A percentile compares a stretch with the other conserved stretches of the same genome.
Evolutionary conservation across 202 grass and related monocot genomes (phyloP).

Genomic region (Sporobolus alterniflorus): DNA sequence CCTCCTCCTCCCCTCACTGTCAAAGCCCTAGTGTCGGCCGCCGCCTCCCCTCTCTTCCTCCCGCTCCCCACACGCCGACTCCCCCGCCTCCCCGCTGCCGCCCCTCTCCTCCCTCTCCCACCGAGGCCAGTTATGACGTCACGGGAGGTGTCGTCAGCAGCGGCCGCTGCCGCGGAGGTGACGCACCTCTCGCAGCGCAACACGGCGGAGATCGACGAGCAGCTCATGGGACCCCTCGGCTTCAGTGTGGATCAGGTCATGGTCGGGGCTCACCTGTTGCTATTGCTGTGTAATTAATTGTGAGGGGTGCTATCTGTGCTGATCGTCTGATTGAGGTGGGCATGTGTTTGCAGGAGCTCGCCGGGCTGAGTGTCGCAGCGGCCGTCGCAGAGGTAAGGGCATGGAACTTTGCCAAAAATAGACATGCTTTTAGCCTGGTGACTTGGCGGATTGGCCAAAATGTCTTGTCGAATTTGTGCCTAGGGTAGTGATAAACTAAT

Average conservation of each 20-base stretch:
- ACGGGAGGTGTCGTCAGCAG: slow-evolving; percentile 15
- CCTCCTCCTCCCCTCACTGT: not conserved
- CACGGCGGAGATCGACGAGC: slow-evolving; percentile 85
- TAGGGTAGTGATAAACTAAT: not conserved
- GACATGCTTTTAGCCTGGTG: not conserved
- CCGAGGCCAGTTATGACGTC: slow-evolving; percentile 36
- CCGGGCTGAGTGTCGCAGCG: slow-evolving; percentile 77
- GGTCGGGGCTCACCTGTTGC: slow-evolving; percentile 30
- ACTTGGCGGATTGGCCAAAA: not conserved
- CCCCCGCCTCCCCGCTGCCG: slow-evolving; percentile 3
- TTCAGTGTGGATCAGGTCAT: slow-evolving; percentile 96
- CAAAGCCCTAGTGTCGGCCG: slow-evolving; percentile 9
- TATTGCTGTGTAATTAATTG: not conserved
- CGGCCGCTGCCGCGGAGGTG: slow-evolving; percentile 38
- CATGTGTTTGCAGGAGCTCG: slow-evolving; percentile 70
- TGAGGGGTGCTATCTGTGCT: not conserved
- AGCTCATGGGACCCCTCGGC: slow-evolving; percentile 84
- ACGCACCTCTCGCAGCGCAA: slow-evolving; percentile 73
- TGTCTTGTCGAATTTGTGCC: not conserved
- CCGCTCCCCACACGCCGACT: not conserved
- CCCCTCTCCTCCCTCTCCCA: not conserved
- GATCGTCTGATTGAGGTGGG: not conserved
- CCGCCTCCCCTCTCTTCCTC: not conserved
- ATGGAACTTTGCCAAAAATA: not conserved
- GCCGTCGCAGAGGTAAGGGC: slow-evolving; percentile 67